Conservation (phyloP, 768 basidiomycete species). For the Cantharellus anzutake region DNA sequence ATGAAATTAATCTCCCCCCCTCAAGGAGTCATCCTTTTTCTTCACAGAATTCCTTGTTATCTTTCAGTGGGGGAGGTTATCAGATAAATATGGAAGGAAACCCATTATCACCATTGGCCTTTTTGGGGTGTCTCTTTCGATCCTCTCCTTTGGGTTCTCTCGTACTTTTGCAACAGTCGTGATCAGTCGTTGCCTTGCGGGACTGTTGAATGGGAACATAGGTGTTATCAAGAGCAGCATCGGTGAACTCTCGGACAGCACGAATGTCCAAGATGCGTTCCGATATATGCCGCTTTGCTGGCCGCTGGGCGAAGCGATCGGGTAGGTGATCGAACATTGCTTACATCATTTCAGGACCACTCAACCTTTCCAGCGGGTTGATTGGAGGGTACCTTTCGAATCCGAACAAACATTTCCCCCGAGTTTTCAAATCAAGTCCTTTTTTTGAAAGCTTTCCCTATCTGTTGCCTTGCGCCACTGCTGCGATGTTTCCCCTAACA, state of each 20-base stretch:
- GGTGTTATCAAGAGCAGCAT: constrained; percentile 9
- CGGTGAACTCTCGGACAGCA: constrained; percentile 8
- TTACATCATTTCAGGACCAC: not conserved
- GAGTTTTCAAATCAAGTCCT: not conserved
- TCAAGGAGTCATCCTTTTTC: constrained; percentile 9
- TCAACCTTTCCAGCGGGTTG: constrained; percentile 1
- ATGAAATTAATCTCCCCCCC: not conserved
- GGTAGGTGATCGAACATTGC: not conserved
- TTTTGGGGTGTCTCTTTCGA: constrained; percentile 7
- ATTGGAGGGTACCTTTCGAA: constrained; percentile 9
- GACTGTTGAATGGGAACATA: constrained; percentile 7
- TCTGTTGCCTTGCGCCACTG: constrained; percentile 8
- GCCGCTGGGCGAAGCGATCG: constrained; percentile 7
- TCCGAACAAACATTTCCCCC: constrained; percentile 8
- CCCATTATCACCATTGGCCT: constrained; percentile 10
- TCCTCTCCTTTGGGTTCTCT: constrained; percentile 10
- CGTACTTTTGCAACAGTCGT: not conserved
- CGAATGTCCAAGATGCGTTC: constrained; percentile 5
- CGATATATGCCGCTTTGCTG: constrained; percentile 6
- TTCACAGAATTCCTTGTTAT: constrained; percentile 2
- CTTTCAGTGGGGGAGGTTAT: constrained; percentile 5
- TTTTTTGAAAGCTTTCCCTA: constrained; percentile 9
- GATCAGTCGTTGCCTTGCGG: constrained; percentile 4
- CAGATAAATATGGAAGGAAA: constrained; percentile 11
- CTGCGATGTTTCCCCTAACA: not conserved